Base-by-base conservation (phyloP, 108 stramenopile genomes). In the Discostella stelligeroides region DNA sequence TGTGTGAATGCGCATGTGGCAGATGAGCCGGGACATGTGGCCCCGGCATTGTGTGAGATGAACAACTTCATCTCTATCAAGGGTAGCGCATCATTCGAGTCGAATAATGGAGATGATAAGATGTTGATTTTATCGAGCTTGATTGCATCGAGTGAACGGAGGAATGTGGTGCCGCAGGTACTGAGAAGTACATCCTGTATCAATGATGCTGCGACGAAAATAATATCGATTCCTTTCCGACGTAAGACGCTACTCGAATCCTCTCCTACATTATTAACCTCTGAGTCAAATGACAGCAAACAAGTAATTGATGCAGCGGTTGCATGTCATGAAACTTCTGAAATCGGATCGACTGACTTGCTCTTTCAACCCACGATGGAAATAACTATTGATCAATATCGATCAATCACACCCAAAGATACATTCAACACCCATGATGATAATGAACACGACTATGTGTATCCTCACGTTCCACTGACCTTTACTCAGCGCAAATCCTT, bases 1-100 rank as follows among this genome's bases (percentile, higher is more conserved):
- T 82, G 87, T 4, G 85, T 87, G 14, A 92, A 92, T 74, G 86
- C 92, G 13, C 86, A 88, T 58, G 75, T 84, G 14, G 73, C 92
- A 7, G 54, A 81, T 41, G 92, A 92, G 60, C 92, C 92, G 24
- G 92, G 92, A 17, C 12, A 40, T 20, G 42, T 92, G 15, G 86
- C 92, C 13, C 85, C 85, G 24, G 71, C 88, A 12, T 56, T 92
- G 28, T 60, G 70, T n/a, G 88, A 92, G 49, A 92, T 89, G 91
- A 89, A 89, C 74, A 92, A 92, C 58, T 87, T 92, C 68, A 70
- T 83, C 43, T 38, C 66, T 58, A 54, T 68, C 46, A 63, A 62
- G 41, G 34, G 34, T 3, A 76, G 70, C 45, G 68, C 38, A 13
- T 63, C 61, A 37, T 49, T 64, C 20, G 57, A 48, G 29, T 21